phyloP scores from a whole-genome alignment of 495 filamentous ascomycete species.

The Trichoderma orchidacearum region DNA sequence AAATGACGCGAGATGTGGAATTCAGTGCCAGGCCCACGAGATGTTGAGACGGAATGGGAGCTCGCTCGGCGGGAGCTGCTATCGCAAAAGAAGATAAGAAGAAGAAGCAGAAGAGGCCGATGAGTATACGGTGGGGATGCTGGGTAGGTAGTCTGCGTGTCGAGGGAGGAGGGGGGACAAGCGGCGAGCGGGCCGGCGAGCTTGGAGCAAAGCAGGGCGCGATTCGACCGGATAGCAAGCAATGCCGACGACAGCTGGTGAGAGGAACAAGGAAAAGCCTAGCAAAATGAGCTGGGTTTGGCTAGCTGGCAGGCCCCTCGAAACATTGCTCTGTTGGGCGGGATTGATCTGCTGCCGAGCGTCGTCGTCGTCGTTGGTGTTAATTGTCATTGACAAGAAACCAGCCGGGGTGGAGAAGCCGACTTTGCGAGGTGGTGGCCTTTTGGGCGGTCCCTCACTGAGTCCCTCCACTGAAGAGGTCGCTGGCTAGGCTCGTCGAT shows the following conservation, averaged over 20 bases:
- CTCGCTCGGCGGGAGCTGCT: neutral
- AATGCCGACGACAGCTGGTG: neutral
- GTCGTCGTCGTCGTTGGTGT: no score
- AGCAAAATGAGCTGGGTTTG: no score
- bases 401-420: no score
- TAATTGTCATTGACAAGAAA: no score
- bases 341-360: no score
- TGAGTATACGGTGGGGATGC: neutral
- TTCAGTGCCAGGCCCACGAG: neutral
- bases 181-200: neutral
- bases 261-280: neutral
- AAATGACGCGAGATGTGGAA: neutral
- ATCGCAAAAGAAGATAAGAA: neutral
- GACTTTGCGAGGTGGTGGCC: no score
- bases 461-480: no score
- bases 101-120: neutral
- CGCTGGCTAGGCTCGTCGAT: no score
- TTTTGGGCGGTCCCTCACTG: no score
- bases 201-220: neutral
- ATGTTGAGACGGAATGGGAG: neutral
- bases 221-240: neutral
- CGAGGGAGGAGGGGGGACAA: neutral
- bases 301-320: no score
- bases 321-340: no score
- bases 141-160: neutral